A percentile compares a stretch with the other conserved stretches of the same genome.
Conservation (phyloP, 352 stramenopile genomes). For the Plasmopara viticola region DNA sequence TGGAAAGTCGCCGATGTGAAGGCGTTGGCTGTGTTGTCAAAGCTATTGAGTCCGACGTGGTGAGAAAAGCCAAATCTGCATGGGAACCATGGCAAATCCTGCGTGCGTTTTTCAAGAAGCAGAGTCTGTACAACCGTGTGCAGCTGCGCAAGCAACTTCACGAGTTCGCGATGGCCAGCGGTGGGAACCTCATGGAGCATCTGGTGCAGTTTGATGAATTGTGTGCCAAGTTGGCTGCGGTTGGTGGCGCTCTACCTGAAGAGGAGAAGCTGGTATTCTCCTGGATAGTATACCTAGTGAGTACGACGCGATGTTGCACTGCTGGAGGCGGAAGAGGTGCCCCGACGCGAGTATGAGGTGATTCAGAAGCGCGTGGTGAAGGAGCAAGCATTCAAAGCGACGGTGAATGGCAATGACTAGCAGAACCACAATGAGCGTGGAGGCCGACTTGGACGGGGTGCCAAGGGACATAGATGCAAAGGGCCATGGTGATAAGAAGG, state of each 20-base stretch:
- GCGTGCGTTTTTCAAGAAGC: slow-evolving; percentile 78
- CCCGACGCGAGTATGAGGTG: background rate
- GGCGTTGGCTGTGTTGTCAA: too few relatives aligned
- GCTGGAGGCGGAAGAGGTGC: background rate
- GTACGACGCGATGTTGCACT: background rate
- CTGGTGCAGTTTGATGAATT: background rate
- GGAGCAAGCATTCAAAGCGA: background rate
- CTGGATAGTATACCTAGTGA: background rate
- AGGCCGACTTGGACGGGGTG: too few relatives aligned
- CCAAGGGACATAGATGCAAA: too few relatives aligned
- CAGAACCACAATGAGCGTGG: too few relatives aligned
- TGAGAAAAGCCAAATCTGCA: too few relatives aligned
- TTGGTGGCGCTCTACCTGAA: background rate
- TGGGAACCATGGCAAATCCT: slow-evolving; percentile 27
- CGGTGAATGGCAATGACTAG: too few relatives aligned
- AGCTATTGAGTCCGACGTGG: too few relatives aligned
- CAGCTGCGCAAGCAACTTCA: slow-evolving; percentile 24
- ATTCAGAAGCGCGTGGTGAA: background rate
- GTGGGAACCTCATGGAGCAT: background rate
- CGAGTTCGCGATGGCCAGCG: background rate
- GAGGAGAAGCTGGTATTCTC: background rate
- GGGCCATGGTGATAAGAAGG: background rate
- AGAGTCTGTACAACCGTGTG: slow-evolving; percentile 53
- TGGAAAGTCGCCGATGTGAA: too few relatives aligned
- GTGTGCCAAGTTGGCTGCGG: background rate